Evolutionary conservation across 1,284 basidiomycete species (phyloP).

Genomic region (Marasmius tenuissimus): DNA sequence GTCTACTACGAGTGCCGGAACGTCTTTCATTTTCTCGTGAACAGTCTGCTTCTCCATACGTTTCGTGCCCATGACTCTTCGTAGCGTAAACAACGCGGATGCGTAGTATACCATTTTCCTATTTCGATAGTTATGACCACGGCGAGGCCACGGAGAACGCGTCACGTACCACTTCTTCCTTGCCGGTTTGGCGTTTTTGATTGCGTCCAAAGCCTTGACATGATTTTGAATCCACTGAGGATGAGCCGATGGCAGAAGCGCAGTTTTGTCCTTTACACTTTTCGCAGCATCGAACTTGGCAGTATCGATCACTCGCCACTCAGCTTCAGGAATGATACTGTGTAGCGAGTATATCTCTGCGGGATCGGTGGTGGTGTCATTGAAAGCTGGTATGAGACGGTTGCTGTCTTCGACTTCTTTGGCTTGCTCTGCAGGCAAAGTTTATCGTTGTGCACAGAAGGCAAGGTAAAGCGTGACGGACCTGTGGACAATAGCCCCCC

Average conservation of each 20-base stretch:
- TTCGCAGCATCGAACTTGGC: conserved; percentile 52
- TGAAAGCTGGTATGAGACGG: conserved; percentile 75
- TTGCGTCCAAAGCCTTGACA: conserved; percentile 36
- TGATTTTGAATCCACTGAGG: conserved; percentile 72
- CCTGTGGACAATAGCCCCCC: conserved; percentile 66
- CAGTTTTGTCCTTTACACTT: conserved; percentile 48
- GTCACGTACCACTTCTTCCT: conserved; percentile 8
- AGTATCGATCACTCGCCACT: conserved; percentile 68
- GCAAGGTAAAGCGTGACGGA: conserved; percentile 29
- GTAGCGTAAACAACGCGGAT: conserved; percentile 73
- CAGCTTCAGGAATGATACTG: conserved; percentile 73
- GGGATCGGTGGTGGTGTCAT: conserved; percentile 62
- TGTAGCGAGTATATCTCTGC: conserved; percentile 78
- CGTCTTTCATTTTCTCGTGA: conserved; percentile 52
- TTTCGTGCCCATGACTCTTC: conserved; percentile 40
- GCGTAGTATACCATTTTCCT: conserved; percentile 83
- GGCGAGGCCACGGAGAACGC: background rate
- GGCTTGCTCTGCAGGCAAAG: conserved; percentile 53
- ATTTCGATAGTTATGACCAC: background rate
- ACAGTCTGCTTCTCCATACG: conserved; percentile 51
- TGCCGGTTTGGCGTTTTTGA: conserved; percentile 16
- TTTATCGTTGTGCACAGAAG: conserved; percentile 1
- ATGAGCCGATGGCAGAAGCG: conserved; percentile 59
- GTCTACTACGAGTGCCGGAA: conserved; percentile 70
- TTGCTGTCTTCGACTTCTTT: conserved; percentile 60